Base-by-base conservation (phyloP, 805 yeast species). In the Tetrapisispora phaffii region DNA sequence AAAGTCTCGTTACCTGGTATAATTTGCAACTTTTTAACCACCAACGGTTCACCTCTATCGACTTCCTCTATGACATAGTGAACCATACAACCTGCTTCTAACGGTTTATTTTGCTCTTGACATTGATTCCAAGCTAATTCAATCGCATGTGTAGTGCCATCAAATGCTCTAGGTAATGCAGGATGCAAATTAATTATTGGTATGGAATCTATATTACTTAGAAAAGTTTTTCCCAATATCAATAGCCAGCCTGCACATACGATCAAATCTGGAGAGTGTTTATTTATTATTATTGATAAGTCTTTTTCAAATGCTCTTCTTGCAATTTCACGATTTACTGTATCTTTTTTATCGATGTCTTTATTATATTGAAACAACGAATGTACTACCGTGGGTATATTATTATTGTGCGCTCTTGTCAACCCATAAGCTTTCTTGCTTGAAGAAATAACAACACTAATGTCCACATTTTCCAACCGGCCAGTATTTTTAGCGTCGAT, bases 211-310 rank as follows among this genome's bases (percentile, higher is more conserved):
- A 89, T 64, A 3, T 89, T 88, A 34, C 69, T 66, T 48, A 93
- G 70, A 53, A 87, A 88, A 19, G 77, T 71, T 3, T 86, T 80
- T 1, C 96, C 84, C 48, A 93, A 71, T 47, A 93, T 93, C 43
- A 93, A 74, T 89, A 93, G 82, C 98, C 98, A 93, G 2, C 98
- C 98, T 4, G 98, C 98, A 67, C 98, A 93, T 6, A 93, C 97
- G 34, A 93, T 80, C 50, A 93, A 71, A 53, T 85, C 85, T 4
- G 97, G 97, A 52, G 73, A 73, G 28, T 62, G 80, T 45, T 70
- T 60, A 21, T 85, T 61, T 20, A 93, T 77, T 21, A 82, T 57
- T 41, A 75, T 68, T 9, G 95, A 90, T 37, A 93, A 72, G 50
- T 93, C 96, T 36, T 65, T 60, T 63, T 93, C 90, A 72, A 86